Percentiles rank a stretch among this genome's conserved stretches.
Evolutionary conservation across 2,329 filamentous ascomycete species (phyloP).

Genomic region (Neopestalotiopsis rosae): DNA sequence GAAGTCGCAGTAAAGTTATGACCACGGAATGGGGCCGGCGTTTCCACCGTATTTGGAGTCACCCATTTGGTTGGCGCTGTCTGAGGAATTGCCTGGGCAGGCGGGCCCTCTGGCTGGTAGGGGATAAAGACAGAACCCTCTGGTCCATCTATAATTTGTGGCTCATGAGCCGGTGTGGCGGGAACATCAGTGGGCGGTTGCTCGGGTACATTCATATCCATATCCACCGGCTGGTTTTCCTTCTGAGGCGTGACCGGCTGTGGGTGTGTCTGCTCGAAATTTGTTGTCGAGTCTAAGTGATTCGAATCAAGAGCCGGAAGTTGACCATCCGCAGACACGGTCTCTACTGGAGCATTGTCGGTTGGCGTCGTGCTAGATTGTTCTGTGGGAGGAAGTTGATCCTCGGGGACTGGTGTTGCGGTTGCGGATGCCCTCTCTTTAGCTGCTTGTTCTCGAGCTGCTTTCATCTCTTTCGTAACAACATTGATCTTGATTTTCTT

Average conservation of each 20-base stretch:
- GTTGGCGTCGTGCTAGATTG: background rate
- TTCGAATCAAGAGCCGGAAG: background rate
- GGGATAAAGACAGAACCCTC: conserved; percentile 51
- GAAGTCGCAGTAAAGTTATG: conserved; percentile 27
- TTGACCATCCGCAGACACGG: background rate
- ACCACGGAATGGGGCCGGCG: conserved; percentile 6
- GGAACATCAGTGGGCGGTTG: conserved; percentile 23
- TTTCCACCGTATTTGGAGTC: conserved; percentile 28
- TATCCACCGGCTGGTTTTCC: background rate
- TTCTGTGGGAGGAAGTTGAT: background rate
- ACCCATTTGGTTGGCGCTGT: conserved; percentile 31
- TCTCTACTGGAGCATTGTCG: background rate
- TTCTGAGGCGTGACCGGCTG: background rate
- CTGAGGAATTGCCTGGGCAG: conserved; percentile 41
- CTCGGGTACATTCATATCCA: background rate
- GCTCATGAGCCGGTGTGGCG: conserved; percentile 30
- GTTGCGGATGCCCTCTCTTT: conserved; percentile 24
- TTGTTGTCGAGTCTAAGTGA: background rate
- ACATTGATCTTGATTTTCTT: conserved; percentile 69
- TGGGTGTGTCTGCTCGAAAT: background rate
- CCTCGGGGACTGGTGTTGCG: background rate
- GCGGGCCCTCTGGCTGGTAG: conserved; percentile 61
- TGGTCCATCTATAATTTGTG: conserved; percentile 32
- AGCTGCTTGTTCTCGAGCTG: conserved; percentile 50
- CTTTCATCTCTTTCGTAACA: conserved; percentile 62